phyloP scores from a whole-genome alignment of 768 basidiomycete genomes.

The Clitopilus passeckerianus region DNA sequence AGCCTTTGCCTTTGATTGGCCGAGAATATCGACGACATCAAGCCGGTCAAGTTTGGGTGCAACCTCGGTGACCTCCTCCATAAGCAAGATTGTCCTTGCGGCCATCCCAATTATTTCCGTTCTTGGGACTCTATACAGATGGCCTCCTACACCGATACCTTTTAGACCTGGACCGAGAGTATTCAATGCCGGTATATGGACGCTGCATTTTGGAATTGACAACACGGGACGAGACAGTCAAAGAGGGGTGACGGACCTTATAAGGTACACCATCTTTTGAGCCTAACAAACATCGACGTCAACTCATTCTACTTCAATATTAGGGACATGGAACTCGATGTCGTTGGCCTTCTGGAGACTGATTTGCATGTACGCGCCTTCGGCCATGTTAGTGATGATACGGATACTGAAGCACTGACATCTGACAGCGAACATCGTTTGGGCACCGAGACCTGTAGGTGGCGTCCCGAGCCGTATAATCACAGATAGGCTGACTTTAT shows the following conservation, averaged over 20 bases:
- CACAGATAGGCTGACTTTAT: constrained; percentile 3
- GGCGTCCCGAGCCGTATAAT: not conserved
- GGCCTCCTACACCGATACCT: constrained; percentile 46
- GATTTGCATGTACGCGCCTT: constrained; percentile 66
- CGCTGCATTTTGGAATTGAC: constrained; percentile 84
- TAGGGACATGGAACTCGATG: constrained; percentile 81
- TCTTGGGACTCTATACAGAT: constrained; percentile 47
- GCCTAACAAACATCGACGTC: too few species aligned
- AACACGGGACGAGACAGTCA: constrained; percentile 74
- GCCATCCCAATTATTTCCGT: constrained; percentile 42
- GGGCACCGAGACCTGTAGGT: constrained; percentile 80
- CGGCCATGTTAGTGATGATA: not conserved
- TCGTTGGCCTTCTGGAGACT: constrained; percentile 82
- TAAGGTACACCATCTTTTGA: constrained; percentile 20
- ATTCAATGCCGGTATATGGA: constrained; percentile 87
- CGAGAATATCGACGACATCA: constrained; percentile 6
- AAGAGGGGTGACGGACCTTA: constrained; percentile 51
- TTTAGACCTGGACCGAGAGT: constrained; percentile 61
- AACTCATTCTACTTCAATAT: too few species aligned
- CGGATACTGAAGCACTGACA: not conserved
- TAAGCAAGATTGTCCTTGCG: constrained; percentile 28
- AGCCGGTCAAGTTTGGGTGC: not conserved
- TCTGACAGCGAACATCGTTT: constrained; percentile 39
- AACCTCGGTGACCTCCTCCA: constrained; percentile 9
- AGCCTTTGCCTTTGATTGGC: constrained; percentile 41